Evolutionary conservation across 345 rosid species (phyloP).

Genomic region (Aquilaria malaccensis): DNA sequence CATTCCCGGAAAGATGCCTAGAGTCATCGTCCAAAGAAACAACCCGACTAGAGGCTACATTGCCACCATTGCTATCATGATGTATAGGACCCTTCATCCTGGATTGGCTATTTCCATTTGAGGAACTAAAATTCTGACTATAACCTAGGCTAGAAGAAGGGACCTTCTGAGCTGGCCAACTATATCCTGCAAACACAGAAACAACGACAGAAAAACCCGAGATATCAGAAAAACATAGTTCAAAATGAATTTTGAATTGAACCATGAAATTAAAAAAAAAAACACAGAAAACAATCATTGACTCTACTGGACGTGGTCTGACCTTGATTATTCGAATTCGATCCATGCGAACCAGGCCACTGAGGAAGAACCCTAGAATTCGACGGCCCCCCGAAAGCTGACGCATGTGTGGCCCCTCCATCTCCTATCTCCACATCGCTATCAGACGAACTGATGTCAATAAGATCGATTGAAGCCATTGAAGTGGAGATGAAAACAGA

Average conservation of each 20-base stretch:
- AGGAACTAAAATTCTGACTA: constrained; percentile 35
- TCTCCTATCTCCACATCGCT: constrained; percentile 54
- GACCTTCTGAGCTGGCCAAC: constrained; percentile 18
- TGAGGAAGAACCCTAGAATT: constrained; percentile 38
- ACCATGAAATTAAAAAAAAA: constrained; percentile 4
- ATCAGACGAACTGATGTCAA: constrained; percentile 85
- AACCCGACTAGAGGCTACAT: constrained; percentile 19
- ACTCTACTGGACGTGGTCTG: constrained; percentile 13
- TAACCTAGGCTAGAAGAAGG: constrained; percentile 23
- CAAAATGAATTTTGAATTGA: constrained; percentile 12
- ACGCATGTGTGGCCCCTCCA: constrained; percentile 11
- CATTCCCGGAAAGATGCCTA: constrained; percentile 27
- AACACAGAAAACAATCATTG: constrained; percentile 1
- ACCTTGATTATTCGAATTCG: constrained; percentile 28
- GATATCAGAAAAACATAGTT: not conserved
- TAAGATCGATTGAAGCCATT: constrained; percentile 36
- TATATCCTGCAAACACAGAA: constrained; percentile 26
- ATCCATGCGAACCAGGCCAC: constrained; percentile 21
- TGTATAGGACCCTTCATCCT: constrained; percentile 14
- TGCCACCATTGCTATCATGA: constrained; percentile 17
- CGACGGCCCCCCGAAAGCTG: constrained; percentile 22
- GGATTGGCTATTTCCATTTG: constrained; percentile 18
- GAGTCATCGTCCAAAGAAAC: constrained; percentile 25
- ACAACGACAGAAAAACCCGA: not conserved
- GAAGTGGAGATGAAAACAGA: constrained; percentile 13